These are phyloP conservation scores for Pachysolen tannophilus DNA, from an alignment of 805 yeast genomes.

Conservation along the genomic window DNA sequence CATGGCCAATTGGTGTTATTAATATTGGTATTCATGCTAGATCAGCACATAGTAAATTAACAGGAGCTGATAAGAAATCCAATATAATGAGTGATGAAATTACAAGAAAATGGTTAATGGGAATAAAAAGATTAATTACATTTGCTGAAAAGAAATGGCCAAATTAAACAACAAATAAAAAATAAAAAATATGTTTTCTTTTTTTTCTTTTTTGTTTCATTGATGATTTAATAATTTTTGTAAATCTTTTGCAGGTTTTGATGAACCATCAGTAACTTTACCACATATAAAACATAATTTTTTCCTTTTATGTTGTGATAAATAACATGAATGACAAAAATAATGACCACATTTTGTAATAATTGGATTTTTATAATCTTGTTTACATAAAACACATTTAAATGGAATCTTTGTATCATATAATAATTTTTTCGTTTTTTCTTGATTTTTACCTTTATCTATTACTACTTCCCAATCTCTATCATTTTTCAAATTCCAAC, in stretches of 20 bases:
- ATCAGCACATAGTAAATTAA: constrained; percentile 50
- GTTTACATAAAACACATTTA: constrained; percentile 54
- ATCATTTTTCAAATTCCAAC: constrained; percentile 44
- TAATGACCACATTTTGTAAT: constrained; percentile 55
- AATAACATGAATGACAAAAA: constrained; percentile 57
- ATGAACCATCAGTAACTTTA: constrained; percentile 46
- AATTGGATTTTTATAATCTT: constrained; percentile 47
- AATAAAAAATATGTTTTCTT: neutral
- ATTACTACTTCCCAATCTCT: constrained; percentile 65
- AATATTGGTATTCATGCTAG: constrained; percentile 76
- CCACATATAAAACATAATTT: constrained; percentile 51
- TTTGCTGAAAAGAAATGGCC: constrained; percentile 30
- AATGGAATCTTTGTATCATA: constrained; percentile 50
- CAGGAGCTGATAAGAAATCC: constrained; percentile 42
- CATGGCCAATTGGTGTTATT: constrained; percentile 87
- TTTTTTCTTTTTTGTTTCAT: constrained; percentile 8
- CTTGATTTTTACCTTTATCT: constrained; percentile 7
- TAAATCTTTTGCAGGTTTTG: constrained; percentile 35
- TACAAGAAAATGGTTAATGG: constrained; percentile 71
- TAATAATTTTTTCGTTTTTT: constrained; percentile 14
- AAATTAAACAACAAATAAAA: neutral
- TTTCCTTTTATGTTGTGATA: constrained; percentile 33
- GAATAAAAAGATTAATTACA: constrained; percentile 65
- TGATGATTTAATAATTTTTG: constrained; percentile 18
- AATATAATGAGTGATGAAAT: constrained; percentile 74